A percentile compares a stretch with the other conserved stretches of the same genome.
Conservation (phyloP, 495 filamentous ascomycete genomes). For the Sordaria brevicollis region DNA sequence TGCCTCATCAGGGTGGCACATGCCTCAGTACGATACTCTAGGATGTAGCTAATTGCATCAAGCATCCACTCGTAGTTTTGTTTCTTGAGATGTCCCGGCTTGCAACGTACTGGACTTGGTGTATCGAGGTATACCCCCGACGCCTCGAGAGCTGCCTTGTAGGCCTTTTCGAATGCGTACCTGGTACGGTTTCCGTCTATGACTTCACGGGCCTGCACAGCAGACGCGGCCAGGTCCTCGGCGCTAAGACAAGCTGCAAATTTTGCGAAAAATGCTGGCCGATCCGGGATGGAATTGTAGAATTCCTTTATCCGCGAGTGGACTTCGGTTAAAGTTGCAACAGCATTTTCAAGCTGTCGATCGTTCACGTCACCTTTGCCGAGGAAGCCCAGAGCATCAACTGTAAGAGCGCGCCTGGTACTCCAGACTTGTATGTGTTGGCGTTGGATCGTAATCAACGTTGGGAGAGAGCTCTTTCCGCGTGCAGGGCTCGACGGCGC, state of each 20-base stretch:
- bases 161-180: not conserved
- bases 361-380: no score
- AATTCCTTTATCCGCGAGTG: no score
- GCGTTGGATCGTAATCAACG: no score
- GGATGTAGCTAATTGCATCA: not conserved
- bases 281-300: accelerated
- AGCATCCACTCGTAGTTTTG: not conserved
- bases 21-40: not conserved
- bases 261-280: not conserved
- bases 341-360: no score
- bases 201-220: not conserved
- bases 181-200: no score
- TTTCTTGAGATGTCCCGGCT: not conserved
- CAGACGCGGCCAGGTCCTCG: not conserved
- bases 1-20: no score
- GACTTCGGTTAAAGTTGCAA: no score
- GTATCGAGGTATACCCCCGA: not conserved
- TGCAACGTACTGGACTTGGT: not conserved
- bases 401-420: no score
- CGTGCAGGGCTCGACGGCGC: no score
- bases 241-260: not conserved
- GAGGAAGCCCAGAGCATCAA: no score
- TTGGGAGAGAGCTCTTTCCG: no score
- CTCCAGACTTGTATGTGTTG: no score
- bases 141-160: not conserved